These are phyloP conservation scores for Vararia minispora DNA, from an alignment of 768 basidiomycete genomes.

Conservation along the genomic window DNA sequence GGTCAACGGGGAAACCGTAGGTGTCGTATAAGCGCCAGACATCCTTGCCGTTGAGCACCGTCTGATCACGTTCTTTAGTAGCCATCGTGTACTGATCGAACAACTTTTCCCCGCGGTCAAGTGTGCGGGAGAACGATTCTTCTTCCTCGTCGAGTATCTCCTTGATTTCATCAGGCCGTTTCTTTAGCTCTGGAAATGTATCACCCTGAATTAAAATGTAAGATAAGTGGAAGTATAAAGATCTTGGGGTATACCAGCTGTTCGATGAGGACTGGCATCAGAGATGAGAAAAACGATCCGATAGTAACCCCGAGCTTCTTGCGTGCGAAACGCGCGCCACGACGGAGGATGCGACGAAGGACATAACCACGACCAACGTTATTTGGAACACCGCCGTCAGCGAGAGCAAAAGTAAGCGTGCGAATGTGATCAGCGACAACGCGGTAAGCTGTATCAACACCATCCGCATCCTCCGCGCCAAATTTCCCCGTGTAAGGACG, in stretches of 20 bases:
- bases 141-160: conserved; percentile 98
- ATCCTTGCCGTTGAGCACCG: conserved; percentile 76
- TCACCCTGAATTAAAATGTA: conserved; percentile 42
- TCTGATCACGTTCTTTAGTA: conserved; percentile 50
- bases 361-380: conserved; percentile 97
- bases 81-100: conserved; percentile 80
- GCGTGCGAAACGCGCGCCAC: conserved; percentile 91
- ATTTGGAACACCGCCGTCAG: conserved; percentile 93
- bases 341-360: conserved; percentile 82
- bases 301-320: conserved; percentile 92
- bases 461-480: conserved; percentile 89
- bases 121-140: conserved; percentile 92
- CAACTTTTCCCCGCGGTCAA: conserved; percentile 92
- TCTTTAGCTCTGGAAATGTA: conserved; percentile 89
- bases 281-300: conserved; percentile 88
- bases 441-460: conserved; percentile 95
- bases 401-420: conserved; percentile 90
- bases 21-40: conserved; percentile 98
- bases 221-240: neutral
- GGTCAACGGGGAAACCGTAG: conserved; percentile 94
- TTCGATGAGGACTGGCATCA: conserved; percentile 83
- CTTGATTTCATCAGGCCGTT: conserved; percentile 71
- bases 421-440: conserved; percentile 95
- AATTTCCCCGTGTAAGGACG: conserved; percentile 84
- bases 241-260: conserved; percentile 52